Percentiles rank a stretch among this genome's conserved stretches.
Conservation (phyloP, 1,284 basidiomycete genomes). For the Phylloboletellus chloephorus region DNA sequence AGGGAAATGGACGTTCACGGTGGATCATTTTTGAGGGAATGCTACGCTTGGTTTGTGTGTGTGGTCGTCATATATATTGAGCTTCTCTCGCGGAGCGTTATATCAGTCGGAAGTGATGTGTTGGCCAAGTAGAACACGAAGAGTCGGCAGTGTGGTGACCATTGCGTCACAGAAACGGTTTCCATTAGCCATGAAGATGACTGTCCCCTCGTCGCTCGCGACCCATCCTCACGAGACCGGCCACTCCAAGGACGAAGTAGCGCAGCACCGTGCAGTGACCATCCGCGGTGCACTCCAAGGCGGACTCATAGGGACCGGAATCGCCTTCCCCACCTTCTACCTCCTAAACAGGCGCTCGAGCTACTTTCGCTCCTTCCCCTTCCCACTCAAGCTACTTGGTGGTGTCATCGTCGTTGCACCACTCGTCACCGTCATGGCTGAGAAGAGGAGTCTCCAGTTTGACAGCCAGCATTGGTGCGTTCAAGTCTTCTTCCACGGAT, state of each 20-base stretch:
- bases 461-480: constrained; percentile 66
- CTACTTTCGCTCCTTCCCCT: constrained; percentile 65
- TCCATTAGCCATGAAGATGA: constrained; percentile 22
- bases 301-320: constrained; percentile 44
- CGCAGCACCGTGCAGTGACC: constrained; percentile 50
- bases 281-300: constrained; percentile 64
- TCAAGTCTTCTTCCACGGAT: not conserved
- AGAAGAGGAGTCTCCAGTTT: constrained; percentile 71
- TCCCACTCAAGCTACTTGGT: constrained; percentile 72
- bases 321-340: constrained; percentile 55
- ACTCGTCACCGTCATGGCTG: constrained; percentile 68
- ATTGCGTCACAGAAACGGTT: constrained; percentile 3
- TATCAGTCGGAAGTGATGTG: constrained; percentile 10
- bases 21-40: constrained; percentile 76
- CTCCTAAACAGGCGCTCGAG: constrained; percentile 51
- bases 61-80: not conserved
- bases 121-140: not conserved
- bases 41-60: not conserved
- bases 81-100: constrained; percentile 5
- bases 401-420: constrained; percentile 66
- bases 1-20: constrained; percentile 91
- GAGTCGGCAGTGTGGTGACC: not conserved
- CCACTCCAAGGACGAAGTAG: constrained; percentile 39
- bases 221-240: constrained; percentile 32
- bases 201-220: not conserved